Evolutionary conservation across 2,329 filamentous ascomycete genomes (phyloP).

Genomic region (Diplodia scrobiculata): DNA sequence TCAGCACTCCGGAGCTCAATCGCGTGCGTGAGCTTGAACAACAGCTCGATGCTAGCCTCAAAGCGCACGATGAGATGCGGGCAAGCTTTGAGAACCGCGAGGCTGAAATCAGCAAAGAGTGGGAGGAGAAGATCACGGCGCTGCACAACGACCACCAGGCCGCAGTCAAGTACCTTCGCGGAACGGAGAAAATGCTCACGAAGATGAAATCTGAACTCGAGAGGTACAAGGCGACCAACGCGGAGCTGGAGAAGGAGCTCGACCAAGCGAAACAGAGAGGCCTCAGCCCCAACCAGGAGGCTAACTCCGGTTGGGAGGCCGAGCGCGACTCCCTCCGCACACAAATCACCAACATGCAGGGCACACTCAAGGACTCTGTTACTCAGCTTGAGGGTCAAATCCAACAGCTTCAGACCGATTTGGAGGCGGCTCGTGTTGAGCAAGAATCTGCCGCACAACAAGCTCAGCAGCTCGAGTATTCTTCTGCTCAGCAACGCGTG

Average conservation of each 20-base stretch:
- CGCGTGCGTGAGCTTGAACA: slow-evolving; percentile 84
- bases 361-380: slow-evolving; percentile 67
- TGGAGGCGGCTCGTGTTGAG: slow-evolving; percentile 66
- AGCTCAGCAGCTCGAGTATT: slow-evolving; percentile 56
- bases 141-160: slow-evolving; percentile 98
- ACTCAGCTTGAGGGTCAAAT: slow-evolving; percentile 72
- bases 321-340: slow-evolving; percentile 69
- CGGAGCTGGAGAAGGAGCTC: slow-evolving; percentile 79
- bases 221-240: slow-evolving; percentile 85
- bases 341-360: slow-evolving; percentile 70
- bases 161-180: slow-evolving; percentile 95
- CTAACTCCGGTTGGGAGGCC: slow-evolving; percentile 68
- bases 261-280: slow-evolving; percentile 54
- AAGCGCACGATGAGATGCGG: slow-evolving; percentile 84
- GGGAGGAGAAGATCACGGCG: slow-evolving; percentile 89
- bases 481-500: slow-evolving; percentile 58
- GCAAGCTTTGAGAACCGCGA: slow-evolving; percentile 74
- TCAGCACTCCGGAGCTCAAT: slow-evolving; percentile 74
- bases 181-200: slow-evolving; percentile 98
- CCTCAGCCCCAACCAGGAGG: slow-evolving; percentile 46
- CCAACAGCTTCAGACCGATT: slow-evolving; percentile 66
- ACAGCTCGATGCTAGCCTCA: slow-evolving; percentile 74
- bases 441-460: slow-evolving; percentile 65
- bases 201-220: slow-evolving; percentile 97
- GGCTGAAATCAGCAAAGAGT: slow-evolving; percentile 83